Conservation (phyloP, 2,329 filamentous ascomycete species). For the Paecilomyces formosus region DNA sequence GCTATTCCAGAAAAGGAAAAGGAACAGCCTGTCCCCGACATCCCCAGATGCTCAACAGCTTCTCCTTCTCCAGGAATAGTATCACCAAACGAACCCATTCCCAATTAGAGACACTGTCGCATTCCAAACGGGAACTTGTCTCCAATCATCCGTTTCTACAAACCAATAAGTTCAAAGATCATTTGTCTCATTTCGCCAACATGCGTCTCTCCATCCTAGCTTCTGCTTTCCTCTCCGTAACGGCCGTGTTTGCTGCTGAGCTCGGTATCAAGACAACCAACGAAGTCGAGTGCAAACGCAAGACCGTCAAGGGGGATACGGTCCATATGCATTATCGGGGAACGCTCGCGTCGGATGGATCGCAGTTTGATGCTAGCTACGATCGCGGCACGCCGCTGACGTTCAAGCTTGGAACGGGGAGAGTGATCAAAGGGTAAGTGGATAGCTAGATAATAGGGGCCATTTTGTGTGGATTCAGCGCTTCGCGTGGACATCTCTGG, state of each 20-base stretch:
- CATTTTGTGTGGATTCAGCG: neutral
- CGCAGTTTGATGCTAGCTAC: constrained; percentile 78
- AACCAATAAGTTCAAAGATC: neutral
- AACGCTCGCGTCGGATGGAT: constrained; percentile 64
- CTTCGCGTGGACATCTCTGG: neutral
- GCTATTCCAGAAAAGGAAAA: neutral
- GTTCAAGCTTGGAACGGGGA: constrained; percentile 71
- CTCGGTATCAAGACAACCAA: constrained; percentile 73
- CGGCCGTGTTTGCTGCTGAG: constrained; percentile 38
- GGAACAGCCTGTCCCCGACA: neutral
- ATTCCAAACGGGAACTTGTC: neutral
- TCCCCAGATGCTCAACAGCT: neutral
- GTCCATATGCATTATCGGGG: constrained; percentile 86
- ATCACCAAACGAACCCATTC: neutral
- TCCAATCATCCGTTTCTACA: neutral
- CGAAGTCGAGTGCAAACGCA: constrained; percentile 70
- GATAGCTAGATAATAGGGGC: neutral
- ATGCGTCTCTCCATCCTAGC: constrained; percentile 41
- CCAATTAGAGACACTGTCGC: neutral
- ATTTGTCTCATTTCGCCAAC: constrained; percentile 1
- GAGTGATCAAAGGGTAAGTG: constrained; percentile 83
- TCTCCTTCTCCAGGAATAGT: neutral
- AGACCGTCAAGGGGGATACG: constrained; percentile 66
- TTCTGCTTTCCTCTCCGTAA: constrained; percentile 38
- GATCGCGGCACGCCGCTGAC: constrained; percentile 66